Conservation (phyloP, 495 filamentous ascomycete genomes). For the Penicillium taxi region DNA sequence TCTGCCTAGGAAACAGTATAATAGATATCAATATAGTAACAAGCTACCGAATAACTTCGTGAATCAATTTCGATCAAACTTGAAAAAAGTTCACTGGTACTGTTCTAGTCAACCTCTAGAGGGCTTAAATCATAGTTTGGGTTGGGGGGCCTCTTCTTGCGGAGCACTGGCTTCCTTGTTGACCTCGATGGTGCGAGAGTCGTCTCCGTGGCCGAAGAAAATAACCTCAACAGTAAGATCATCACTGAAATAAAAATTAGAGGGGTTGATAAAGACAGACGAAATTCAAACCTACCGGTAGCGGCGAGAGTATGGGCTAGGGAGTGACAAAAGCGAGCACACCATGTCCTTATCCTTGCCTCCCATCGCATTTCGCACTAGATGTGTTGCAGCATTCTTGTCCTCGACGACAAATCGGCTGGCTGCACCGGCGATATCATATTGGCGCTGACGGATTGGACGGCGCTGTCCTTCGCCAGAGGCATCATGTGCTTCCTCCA, state of each 20-base stretch:
- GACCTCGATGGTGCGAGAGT: constrained; percentile 66
- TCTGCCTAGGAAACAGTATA: too few species aligned
- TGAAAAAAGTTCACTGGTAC: too few species aligned
- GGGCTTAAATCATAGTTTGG: too few species aligned
- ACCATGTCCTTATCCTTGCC: constrained; percentile 92
- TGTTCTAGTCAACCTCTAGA: too few species aligned
- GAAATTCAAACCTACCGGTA: constrained; percentile 56
- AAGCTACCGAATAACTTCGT: too few species aligned
- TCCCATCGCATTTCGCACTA: constrained; percentile 91
- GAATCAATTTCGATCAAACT: too few species aligned
- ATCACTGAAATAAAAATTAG: constrained; percentile 47
- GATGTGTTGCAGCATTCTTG: constrained; percentile 91
- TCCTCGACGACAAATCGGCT: constrained; percentile 89
- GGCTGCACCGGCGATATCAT: constrained; percentile 59
- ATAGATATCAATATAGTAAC: too few species aligned
- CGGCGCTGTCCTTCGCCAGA: constrained; percentile 50
- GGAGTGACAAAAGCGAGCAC: constrained; percentile 84
- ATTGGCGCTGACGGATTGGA: constrained; percentile 80
- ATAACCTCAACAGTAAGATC: constrained; percentile 97
- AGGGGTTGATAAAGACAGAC: not conserved
- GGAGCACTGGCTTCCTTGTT: constrained; percentile 78
- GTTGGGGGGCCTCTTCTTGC: too few species aligned
- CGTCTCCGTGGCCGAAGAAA: constrained; percentile 79
- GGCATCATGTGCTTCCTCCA: constrained; percentile 42
- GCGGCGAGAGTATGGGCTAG: constrained; percentile 79